Evolutionary conservation across 1,139 yeast species (phyloP), one percentile per base, ranked within the genome.

Genomic region (Geotrichum australiense): DNA sequence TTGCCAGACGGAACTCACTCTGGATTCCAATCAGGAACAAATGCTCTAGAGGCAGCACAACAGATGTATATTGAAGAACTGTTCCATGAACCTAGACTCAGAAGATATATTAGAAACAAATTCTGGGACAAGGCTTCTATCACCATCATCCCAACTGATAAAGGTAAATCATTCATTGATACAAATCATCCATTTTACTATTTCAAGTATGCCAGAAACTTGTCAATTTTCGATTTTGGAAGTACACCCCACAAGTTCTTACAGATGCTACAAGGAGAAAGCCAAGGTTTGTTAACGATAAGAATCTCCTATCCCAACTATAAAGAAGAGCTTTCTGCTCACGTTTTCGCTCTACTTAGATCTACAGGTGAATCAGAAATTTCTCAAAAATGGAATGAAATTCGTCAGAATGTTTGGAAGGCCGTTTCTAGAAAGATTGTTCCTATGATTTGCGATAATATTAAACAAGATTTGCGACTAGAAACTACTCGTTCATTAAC

Each of bases 211-310:
- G 94, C 96, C 14, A 74, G 78, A 43, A 83, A 86, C 61, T 74
- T 93, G 55, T 71, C 85, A 1, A 80, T 91, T 8, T 73, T 73
- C 8, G 91, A 87, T 47, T 74, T 93, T 54, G 74, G 76, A 3
- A 70, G 69, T 34, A 71, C 76, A 41, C 97, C 98, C 0, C 94
- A 86, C 54, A 67, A 82, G 22, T 83, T 83, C 51, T 69, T 93
- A 54, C 75, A 94, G 55, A 91, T 91, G 95, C 66, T 89, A 41
- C 89, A 83, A 56, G 98, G 98, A 1, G 98, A 91, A 59, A 63
- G 61, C 54, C 75, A 65, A 74, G 94, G 65, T 60, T 59, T 75
- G 39, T 64, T 76, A 37, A 64, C 58, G 35, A 65, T 75, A 7
- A 65, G 70, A 32, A 59, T 73, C n/a, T 59, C 62, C 33, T 62